Evolutionary conservation across 768 basidiomycete species (phyloP).

Genomic region (Rhodocollybia butyracea): DNA sequence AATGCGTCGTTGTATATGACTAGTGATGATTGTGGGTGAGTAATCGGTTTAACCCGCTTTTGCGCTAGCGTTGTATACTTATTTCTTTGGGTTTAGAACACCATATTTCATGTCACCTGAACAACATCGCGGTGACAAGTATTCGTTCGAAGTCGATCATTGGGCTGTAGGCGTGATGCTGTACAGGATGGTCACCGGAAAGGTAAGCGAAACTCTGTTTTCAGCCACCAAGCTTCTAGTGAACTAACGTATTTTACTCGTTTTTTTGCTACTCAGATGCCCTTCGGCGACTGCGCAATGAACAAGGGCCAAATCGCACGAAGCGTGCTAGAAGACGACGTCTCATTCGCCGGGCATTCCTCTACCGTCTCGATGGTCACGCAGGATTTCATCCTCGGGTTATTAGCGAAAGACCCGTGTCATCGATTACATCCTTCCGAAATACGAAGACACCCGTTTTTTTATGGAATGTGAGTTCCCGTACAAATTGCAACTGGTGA

Average conservation of each 20-base stretch:
- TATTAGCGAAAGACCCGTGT: conserved; percentile 8
- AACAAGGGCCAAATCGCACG: conserved; percentile 6
- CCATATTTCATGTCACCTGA: conserved; percentile 18
- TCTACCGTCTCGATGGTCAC: conserved; percentile 1
- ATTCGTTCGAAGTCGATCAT: conserved; percentile 41
- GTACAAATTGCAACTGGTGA: conserved; percentile 7
- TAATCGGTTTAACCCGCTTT: no score
- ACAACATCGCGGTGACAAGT: conserved; percentile 12
- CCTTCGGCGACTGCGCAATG: conserved; percentile 10
- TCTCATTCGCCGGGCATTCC: conserved; percentile 5
- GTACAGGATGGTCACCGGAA: conserved; percentile 61
- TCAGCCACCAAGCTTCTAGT: no score
- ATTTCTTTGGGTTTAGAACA: no score
- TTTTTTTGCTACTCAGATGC: conserved; percentile 5
- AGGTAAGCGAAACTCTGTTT: conserved; percentile 15
- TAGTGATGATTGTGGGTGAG: conserved; percentile 16
- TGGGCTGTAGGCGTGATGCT: conserved; percentile 76
- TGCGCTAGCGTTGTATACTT: no score
- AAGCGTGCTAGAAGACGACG: conserved; percentile 11
- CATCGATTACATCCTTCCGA: conserved; percentile 3
- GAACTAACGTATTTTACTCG: not conserved
- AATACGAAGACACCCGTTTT: conserved; percentile 8
- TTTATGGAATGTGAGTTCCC: conserved; percentile 9
- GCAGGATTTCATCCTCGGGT: conserved; percentile 3
- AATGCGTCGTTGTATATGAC: conserved; percentile 6